Evolutionary conservation across 2,329 filamentous ascomycete genomes (phyloP).

Genomic region (Ophiostoma piceae): DNA sequence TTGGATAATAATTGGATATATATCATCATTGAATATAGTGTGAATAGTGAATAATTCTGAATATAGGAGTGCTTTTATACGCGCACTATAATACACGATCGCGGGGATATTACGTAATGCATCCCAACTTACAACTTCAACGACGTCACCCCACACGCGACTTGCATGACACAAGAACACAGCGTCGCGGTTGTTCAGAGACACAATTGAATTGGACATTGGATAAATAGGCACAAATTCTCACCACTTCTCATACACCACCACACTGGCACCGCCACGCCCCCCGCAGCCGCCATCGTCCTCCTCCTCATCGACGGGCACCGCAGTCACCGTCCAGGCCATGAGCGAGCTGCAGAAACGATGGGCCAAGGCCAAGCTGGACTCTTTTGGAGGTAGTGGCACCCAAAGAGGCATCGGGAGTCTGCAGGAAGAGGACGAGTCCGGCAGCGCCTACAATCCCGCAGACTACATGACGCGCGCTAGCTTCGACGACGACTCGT

Average conservation of each 20-base stretch:
- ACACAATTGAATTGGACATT: background rate
- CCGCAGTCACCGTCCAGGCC: slow-evolving; percentile 18
- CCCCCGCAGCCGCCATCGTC: slow-evolving; percentile 6
- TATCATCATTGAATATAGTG: background rate
- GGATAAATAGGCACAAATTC: background rate
- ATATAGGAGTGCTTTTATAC: background rate
- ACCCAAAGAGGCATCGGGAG: slow-evolving; percentile 35
- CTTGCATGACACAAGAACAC: background rate
- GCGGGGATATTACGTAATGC: slow-evolving; percentile 10
- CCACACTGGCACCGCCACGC: slow-evolving; percentile 11
- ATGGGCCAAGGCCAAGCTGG: slow-evolving; percentile 33
- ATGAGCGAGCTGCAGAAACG: slow-evolving; percentile 36
- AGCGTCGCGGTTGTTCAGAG: background rate
- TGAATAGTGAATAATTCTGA: background rate
- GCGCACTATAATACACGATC: background rate
- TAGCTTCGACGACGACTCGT: slow-evolving; percentile 32
- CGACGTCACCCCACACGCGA: slow-evolving; percentile 12
- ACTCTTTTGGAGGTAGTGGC: slow-evolving; percentile 20
- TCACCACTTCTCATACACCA: background rate
- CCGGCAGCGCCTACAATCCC: slow-evolving; percentile 35
- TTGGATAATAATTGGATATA: background rate
- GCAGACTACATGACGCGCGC: slow-evolving; percentile 50
- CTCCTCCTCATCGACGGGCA: background rate
- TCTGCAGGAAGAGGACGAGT: slow-evolving; percentile 48
- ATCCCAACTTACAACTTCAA: background rate